Evolutionary conservation across 768 basidiomycete genomes (phyloP), one percentile per base, ranked within the genome.

Genomic region (Suillus tomentosus): DNA sequence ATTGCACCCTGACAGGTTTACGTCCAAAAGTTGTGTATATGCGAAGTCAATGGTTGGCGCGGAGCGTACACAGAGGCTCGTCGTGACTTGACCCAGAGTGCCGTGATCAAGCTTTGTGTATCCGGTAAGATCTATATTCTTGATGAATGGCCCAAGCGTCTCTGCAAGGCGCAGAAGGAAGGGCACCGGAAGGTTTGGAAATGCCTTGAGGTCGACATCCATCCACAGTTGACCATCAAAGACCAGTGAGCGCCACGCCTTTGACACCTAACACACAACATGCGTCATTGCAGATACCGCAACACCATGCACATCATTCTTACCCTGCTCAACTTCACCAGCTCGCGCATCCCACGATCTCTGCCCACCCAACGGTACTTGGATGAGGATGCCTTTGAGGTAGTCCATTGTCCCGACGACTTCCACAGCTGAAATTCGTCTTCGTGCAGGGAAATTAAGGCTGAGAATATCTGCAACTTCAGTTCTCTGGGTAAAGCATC

Each of bases 151-250:
- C 7, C 91, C 92, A 5, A 85, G 86, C 17, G 74, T 68, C 31
- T 80, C 70, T 45, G 85, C 77, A 36, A 96, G 76, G 43, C 82
- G 83, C 42, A 80, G 66, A 45, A 94, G 71, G 58, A 87, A 76
- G 27, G 76, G 72, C 54, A 79, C 70, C 14, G 88, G 81, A 8
- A 89, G 72, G 43, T 80, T 78, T 15, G 90, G 85, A 72, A 92
- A 90, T 1, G 86, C 75, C 22, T 74, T 81, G 40, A 94, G 79
- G 71, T 91, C 83, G 40, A 92, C 79, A 62, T 82, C 72, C 51
- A 77, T 70, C 95, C 95, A 96, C n/a, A 96, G 81, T 70, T 94
- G 91, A 15, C 94, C 94, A 73, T 96, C 95, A 68, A 89, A 87
- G 31, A 88, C 86, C 45, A 95, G 84, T 3, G 78, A 73, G 60